phyloP scores from a whole-genome alignment of 345 rosid genomes.

The Geranium brycei region DNA sequence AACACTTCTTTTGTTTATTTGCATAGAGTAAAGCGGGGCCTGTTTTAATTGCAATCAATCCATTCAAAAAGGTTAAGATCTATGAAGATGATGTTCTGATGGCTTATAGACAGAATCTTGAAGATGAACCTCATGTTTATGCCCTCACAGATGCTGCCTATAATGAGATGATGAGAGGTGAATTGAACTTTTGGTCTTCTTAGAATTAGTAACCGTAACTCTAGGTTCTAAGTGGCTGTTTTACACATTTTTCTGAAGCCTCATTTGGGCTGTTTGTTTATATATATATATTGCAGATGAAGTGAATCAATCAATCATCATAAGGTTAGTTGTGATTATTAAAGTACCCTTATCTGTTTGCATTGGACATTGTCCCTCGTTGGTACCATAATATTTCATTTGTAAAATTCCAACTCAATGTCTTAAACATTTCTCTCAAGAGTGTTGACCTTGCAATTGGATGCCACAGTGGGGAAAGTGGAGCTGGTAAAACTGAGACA shows the following conservation, averaged over 20 bases:
- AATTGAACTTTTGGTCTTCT: conserved; percentile 8
- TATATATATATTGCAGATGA: conserved; percentile 42
- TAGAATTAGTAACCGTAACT: conserved; percentile 5
- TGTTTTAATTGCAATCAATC: conserved; percentile 78
- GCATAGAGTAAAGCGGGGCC: conserved; percentile 89
- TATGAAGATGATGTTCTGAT: conserved; percentile 48
- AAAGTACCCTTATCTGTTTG: no score
- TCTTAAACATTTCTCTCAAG: not conserved
- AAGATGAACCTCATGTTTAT: conserved; percentile 70
- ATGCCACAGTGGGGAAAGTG: conserved; percentile 86
- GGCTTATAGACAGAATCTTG: conserved; percentile 49
- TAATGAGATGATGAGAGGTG: conserved; percentile 91
- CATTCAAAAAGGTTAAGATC: conserved; percentile 52
- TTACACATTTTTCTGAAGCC: no score
- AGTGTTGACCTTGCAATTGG: conserved; percentile 2
- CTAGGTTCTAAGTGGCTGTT: no score
- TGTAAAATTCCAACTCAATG: no score
- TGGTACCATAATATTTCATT: not conserved
- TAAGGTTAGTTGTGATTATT: conserved; percentile 46
- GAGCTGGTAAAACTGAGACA: conserved; percentile 97
- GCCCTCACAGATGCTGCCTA: conserved; percentile 74
- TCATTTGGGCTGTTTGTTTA: not conserved
- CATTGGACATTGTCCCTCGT: no score
- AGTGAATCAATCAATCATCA: conserved; percentile 75
- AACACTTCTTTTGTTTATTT: conserved; percentile 12